Evolutionary conservation across 2,329 filamentous ascomycete species (phyloP), one percentile per base, ranked within the genome.

Genomic region (Ceratocystis variospora): DNA sequence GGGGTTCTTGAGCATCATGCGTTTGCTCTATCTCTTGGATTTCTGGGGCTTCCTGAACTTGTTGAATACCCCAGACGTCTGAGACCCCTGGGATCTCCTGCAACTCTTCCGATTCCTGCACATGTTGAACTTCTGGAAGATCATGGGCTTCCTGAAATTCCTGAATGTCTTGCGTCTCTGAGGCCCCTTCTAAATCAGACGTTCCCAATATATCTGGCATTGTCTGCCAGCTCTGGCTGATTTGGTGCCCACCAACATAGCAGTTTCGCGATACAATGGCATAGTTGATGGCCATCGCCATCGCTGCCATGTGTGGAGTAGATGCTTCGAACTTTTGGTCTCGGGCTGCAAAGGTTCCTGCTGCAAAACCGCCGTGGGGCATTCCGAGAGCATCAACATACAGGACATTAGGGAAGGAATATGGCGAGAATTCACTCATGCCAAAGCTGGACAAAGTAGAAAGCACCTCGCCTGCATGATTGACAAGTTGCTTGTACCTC

Each of bases 271-370:
- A 66, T 10, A 55, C 64, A 63, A 68, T 66, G 19, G 64, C 64
- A 33, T 66, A 62, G 59, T 68, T 68, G 25, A 68, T 62, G 12
- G 67, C 64, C 67, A 68, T 68, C 10, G 67, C 65, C 57, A 68
- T 28, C 3, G 65, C 65, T 28, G 59, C 46, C 65, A 68, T 67
- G 37, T 68, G 67, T 6, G 59, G 64, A 46, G 28, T 41, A 15
- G 67, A 64, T 28, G 62, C 64, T 15, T 63, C 45, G 28, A 63
- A 61, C 61, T 67, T 64, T 28, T 65, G 37, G 17, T 63, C 57
- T 28, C 61, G 55, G 59, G 62, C 8, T 62, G 66, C 53, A 22
- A 22, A 41, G 44, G 64, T 53, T 5, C 61, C 57, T 3, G 64
- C 64, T 19, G 61, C 45, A 12, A 62, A 15, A 12, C 62, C 55